Percentiles rank a stretch among this genome's conserved stretches.
phyloP scores from a whole-genome alignment of 495 filamentous ascomycete species.

The Parathielavia appendiculata region DNA sequence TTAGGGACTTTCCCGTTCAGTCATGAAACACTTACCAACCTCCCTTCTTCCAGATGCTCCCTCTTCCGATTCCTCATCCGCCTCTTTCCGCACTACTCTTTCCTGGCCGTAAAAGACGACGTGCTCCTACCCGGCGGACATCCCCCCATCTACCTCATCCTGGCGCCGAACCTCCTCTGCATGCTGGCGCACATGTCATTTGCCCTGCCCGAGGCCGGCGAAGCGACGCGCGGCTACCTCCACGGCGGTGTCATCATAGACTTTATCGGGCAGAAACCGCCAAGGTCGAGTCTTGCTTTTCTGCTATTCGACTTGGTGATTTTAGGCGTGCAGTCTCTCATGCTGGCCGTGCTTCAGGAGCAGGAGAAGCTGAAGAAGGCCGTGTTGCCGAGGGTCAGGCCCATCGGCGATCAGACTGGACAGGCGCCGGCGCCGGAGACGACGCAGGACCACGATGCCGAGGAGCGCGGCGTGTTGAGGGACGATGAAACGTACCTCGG shows the following conservation, averaged over 20 bases:
- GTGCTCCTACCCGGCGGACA: conserved; percentile 58
- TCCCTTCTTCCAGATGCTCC: conserved; percentile 57
- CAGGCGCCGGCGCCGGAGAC: conserved; percentile 16
- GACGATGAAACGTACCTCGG: conserved; percentile 34
- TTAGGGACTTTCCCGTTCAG: background rate
- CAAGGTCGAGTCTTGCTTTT: conserved; percentile 60
- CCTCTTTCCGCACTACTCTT: conserved; percentile 63
- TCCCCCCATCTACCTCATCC: conserved; percentile 64
- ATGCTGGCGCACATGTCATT: conserved; percentile 64
- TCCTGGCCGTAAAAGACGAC: conserved; percentile 71
- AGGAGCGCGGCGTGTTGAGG: conserved; percentile 70
- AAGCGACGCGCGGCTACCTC: conserved; percentile 72
- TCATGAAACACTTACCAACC: background rate
- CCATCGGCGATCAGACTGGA: conserved; percentile 2
- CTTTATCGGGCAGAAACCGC: conserved; percentile 79
- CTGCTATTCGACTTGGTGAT: conserved; percentile 61
- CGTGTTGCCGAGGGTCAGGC: conserved; percentile 24
- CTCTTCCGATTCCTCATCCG: conserved; percentile 67
- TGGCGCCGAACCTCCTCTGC: conserved; percentile 66
- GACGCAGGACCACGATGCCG: conserved; percentile 68
- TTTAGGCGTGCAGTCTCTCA: conserved; percentile 63
- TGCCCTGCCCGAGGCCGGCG: conserved; percentile 59
- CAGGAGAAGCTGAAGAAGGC: conserved; percentile 51
- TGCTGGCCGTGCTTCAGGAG: conserved; percentile 69
- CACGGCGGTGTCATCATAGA: conserved; percentile 80